A percentile compares a stretch with the other conserved stretches of the same genome.
Evolutionary conservation across 768 basidiomycete species (phyloP).

Genomic region (Russula emetica): DNA sequence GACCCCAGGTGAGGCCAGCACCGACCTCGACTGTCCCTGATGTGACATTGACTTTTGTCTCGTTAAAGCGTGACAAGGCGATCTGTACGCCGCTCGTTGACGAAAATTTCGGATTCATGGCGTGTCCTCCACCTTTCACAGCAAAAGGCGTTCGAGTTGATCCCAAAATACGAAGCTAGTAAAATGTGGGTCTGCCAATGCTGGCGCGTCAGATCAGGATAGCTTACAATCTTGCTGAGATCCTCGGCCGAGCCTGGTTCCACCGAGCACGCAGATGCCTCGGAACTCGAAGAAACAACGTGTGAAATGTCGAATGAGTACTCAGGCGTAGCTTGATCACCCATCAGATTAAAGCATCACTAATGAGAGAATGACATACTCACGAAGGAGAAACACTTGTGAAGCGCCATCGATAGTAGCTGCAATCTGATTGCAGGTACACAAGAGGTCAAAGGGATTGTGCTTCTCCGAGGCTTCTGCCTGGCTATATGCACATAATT

Average conservation of each 20-base stretch:
- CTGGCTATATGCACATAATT: no score
- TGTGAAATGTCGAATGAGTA: slow-evolving; percentile 10
- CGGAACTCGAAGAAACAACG: slow-evolving; percentile 1
- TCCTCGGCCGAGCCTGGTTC: slow-evolving; percentile 26
- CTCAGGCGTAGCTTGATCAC: no score
- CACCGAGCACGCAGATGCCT: slow-evolving; percentile 21
- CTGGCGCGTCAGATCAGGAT: slow-evolving; percentile 15
- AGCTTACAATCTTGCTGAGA: slow-evolving; percentile 21
- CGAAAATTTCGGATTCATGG: background rate
- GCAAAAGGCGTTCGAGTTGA: background rate
- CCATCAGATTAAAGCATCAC: no score
- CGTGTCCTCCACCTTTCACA: background rate
- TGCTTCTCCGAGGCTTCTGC: no score
- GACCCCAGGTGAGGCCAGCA: background rate
- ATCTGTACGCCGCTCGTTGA: slow-evolving; percentile 1
- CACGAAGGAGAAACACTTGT: no score
- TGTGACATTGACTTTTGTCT: background rate
- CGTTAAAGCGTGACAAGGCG: background rate
- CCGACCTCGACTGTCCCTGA: slow-evolving; percentile 1
- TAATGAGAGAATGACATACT: no score
- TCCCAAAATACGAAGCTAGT: background rate
- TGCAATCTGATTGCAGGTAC: no score
- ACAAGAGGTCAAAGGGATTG: no score
- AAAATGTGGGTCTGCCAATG: background rate
- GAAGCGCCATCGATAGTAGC: no score